Percentiles rank a stretch among this genome's conserved stretches.
phyloP scores from a whole-genome alignment of 257 asterid genomes.

The Striga asiatica region DNA sequence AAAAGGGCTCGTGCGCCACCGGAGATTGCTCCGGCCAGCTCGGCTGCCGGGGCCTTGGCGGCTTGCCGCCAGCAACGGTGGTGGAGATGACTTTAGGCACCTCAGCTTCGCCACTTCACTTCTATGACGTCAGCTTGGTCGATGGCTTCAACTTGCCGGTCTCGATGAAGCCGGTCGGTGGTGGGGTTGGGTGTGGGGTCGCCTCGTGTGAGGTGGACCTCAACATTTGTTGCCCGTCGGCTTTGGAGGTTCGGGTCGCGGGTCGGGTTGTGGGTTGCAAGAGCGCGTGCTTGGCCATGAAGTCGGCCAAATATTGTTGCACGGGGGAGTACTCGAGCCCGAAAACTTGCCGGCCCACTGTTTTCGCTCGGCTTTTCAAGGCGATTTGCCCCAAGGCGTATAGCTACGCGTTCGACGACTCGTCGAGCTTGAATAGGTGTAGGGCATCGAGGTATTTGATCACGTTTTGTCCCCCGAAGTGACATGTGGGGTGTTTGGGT shows the following conservation, averaged over 20 bases:
- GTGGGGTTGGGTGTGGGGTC: slow-evolving; percentile 76
- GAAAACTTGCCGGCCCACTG: slow-evolving; percentile 57
- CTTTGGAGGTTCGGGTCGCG: slow-evolving; percentile 61
- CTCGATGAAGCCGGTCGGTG: slow-evolving; percentile 84
- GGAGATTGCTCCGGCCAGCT: slow-evolving; percentile 72
- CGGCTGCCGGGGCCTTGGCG: slow-evolving; percentile 62
- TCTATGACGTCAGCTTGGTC: slow-evolving; percentile 76
- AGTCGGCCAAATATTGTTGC: slow-evolving; percentile 81
- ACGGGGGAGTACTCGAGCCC: slow-evolving; percentile 70
- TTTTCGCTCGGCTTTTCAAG: slow-evolving; percentile 67
- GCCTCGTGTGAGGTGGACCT: slow-evolving; percentile 76
- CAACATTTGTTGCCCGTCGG: slow-evolving; percentile 78
- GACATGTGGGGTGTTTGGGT: too few relatives aligned
- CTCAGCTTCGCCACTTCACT: slow-evolving; percentile 58
- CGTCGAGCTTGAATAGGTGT: slow-evolving; percentile 73
- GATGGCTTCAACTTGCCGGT: slow-evolving; percentile 91
- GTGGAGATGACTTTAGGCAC: slow-evolving; percentile 95
- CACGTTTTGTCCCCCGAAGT: slow-evolving; percentile 60
- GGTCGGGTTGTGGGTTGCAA: slow-evolving; percentile 78
- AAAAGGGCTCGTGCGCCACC: slow-evolving; percentile 64
- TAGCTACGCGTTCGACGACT: slow-evolving; percentile 83
- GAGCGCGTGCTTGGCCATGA: slow-evolving; percentile 88
- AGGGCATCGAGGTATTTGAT: slow-evolving; percentile 70
- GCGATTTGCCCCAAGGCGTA: slow-evolving; percentile 92
- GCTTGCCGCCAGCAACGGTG: slow-evolving; percentile 82